phyloP scores from a whole-genome alignment of 2,329 filamentous ascomycete genomes.

The Epichloe brachyelytri region DNA sequence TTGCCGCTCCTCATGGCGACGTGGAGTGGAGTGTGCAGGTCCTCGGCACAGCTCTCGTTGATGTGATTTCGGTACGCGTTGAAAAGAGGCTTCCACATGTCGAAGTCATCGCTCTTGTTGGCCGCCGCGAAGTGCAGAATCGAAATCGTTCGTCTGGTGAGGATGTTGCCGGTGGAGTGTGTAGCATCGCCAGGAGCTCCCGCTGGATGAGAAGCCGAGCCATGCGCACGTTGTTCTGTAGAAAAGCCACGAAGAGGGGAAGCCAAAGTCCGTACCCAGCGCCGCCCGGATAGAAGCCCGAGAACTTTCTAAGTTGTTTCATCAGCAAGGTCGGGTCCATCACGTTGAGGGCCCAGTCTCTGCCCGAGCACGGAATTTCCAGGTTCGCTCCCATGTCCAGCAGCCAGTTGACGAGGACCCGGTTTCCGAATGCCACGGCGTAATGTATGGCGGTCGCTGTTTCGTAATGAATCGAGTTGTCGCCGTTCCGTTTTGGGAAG shows the following conservation, averaged over 20 bases:
- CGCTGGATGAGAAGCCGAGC: neutral
- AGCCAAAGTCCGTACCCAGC: neutral
- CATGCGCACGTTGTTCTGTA: neutral
- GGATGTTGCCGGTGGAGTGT: rapidly evolving
- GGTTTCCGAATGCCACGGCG: neutral
- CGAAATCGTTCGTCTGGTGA: neutral
- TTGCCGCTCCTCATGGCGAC: neutral
- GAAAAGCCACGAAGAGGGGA: neutral
- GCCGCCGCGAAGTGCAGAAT: neutral
- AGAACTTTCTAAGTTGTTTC: neutral
- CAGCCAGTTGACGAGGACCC: neutral
- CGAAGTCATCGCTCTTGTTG: neutral
- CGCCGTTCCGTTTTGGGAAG: neutral
- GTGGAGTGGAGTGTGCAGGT: neutral
- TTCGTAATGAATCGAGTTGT: neutral
- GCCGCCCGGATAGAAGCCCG: neutral
- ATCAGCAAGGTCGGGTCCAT: neutral
- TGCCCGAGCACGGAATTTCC: neutral
- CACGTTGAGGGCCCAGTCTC: neutral
- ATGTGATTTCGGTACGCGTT: neutral
- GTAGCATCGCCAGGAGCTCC: neutral
- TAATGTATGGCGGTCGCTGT: constrained; percentile 1
- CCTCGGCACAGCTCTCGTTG: neutral
- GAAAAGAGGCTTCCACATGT: neutral
- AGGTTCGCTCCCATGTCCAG: neutral